Percentiles rank a stretch among this genome's conserved stretches.
Conservation (phyloP, 2,329 filamentous ascomycete genomes). For the Lasiodiplodia theobromae region DNA sequence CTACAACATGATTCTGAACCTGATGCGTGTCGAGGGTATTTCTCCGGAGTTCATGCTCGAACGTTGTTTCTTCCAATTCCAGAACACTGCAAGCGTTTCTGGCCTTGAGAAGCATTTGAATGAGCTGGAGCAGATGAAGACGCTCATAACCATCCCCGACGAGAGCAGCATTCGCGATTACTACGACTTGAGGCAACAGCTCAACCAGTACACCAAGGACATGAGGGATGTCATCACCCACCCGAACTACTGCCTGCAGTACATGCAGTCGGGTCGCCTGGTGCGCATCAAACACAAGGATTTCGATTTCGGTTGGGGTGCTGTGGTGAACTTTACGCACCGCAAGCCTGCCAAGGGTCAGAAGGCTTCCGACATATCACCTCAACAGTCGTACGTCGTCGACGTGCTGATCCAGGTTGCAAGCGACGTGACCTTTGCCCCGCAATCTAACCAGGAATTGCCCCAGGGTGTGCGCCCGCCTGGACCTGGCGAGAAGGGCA, state of each 20-base stretch:
- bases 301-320: conserved; percentile 92
- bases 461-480: conserved; percentile 68
- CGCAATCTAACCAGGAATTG: conserved; percentile 71
- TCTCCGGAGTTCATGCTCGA: conserved; percentile 99
- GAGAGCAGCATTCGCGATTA: conserved; percentile 93
- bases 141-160: conserved; percentile 79
- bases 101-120: conserved; percentile 81
- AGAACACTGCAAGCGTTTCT: conserved; percentile 89
- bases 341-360: conserved; percentile 72
- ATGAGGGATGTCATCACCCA: conserved; percentile 93
- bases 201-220: conserved; percentile 83
- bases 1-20: conserved; percentile 98
- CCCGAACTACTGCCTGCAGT: conserved; percentile 83
- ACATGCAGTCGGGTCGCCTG: conserved; percentile 85
- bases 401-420: conserved; percentile 78
- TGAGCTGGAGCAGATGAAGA: conserved; percentile 76
- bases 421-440: conserved; percentile 59
- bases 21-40: conserved; percentile 98
- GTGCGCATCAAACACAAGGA: conserved; percentile 83
- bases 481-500: conserved; percentile 67
- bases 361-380: conserved; percentile 69
- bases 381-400: conserved; percentile 81
- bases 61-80: conserved; percentile 97
- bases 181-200: conserved; percentile 84
- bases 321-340: conserved; percentile 75